These are phyloP conservation scores for Cerrena zonata DNA, from an alignment of 1,284 basidiomycete species.

Conservation along the genomic window DNA sequence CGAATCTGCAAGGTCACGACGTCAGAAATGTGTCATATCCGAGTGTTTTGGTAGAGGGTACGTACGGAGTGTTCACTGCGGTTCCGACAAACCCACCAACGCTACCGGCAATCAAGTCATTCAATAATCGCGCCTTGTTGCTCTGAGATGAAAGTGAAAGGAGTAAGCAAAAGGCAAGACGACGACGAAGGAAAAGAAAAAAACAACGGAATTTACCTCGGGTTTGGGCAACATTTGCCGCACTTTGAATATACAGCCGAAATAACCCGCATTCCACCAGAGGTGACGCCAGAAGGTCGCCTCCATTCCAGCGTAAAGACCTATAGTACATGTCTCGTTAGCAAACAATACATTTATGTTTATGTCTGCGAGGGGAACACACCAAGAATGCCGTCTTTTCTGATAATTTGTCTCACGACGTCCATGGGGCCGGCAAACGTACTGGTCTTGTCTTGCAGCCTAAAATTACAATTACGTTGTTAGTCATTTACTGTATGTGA, in stretches of 20 bases:
- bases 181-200: too few species aligned
- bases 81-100: conserved; percentile 90
- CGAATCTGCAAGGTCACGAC: conserved; percentile 46
- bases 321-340: conserved; percentile 34
- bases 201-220: conserved; percentile 46
- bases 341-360: background rate
- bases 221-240: conserved; percentile 77
- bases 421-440: conserved; percentile 88
- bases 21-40: background rate
- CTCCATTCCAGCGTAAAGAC: conserved; percentile 90
- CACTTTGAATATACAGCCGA: conserved; percentile 86
- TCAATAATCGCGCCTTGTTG: conserved; percentile 61
- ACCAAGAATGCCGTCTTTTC: conserved; percentile 75
- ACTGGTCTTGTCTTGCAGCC: conserved; percentile 87
- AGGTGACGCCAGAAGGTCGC: conserved; percentile 91
- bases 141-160: conserved; percentile 36
- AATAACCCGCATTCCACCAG: conserved; percentile 93
- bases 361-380: background rate
- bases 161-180: too few species aligned
- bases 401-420: conserved; percentile 76
- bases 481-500: too few species aligned
- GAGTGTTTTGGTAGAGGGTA: conserved; percentile 8
- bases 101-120: conserved; percentile 89
- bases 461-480: too few species aligned
- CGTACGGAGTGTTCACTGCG: conserved; percentile 72